These are phyloP conservation scores for Panaeolus papilionaceus DNA, from an alignment of 768 basidiomycete species.

Conservation along the genomic window DNA sequence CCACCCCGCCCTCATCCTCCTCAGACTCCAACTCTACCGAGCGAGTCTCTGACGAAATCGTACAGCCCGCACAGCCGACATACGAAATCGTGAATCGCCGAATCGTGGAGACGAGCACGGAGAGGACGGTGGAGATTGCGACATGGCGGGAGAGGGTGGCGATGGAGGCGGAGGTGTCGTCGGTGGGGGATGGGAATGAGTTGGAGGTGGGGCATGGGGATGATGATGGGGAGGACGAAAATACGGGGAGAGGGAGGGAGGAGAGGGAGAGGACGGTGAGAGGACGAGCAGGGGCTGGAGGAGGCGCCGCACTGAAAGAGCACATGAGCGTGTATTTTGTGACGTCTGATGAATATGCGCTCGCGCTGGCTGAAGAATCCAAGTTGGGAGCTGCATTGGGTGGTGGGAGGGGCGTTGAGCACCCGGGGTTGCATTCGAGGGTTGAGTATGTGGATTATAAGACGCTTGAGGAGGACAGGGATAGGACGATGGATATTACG, in stretches of 20 bases:
- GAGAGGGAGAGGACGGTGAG: background rate
- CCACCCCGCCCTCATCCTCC: background rate
- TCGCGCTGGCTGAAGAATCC: background rate
- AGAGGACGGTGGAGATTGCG: conserved; percentile 6
- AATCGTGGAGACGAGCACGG: background rate
- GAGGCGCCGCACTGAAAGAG: background rate
- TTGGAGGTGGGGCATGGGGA: background rate
- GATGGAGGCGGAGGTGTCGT: background rate
- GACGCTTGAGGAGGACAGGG: background rate
- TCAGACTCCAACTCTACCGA: background rate
- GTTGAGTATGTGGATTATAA: conserved; percentile 10
- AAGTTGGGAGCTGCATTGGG: background rate
- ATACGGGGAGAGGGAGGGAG: background rate
- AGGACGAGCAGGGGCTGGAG: background rate
- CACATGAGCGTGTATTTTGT: conserved; percentile 10
- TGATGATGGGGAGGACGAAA: background rate
- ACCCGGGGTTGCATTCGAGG: background rate
- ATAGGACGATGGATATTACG: background rate
- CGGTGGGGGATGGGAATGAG: background rate
- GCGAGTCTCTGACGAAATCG: background rate
- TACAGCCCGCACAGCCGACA: background rate
- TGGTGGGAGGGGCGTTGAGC: background rate
- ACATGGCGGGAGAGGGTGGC: conserved; percentile 1
- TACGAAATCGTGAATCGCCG: background rate
- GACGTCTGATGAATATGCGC: background rate